These are phyloP conservation scores for Alternaria triticimaculans DNA, from an alignment of 2,329 filamentous ascomycete genomes.

Conservation along the genomic window DNA sequence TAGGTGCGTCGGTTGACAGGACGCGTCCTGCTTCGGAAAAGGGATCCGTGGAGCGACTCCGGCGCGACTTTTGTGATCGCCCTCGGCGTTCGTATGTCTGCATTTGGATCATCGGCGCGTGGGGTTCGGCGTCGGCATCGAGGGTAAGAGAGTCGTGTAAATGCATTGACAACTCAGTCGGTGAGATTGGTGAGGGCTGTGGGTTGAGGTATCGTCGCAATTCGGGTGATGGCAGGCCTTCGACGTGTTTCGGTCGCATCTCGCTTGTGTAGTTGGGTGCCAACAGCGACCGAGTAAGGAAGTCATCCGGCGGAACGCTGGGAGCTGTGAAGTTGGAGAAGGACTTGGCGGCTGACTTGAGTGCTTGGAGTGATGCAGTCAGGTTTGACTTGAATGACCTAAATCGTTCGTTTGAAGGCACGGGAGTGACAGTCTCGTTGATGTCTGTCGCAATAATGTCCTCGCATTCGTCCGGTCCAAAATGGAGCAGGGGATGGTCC, in stretches of 20 bases:
- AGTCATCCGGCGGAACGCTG: conserved; percentile 63
- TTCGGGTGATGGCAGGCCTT: conserved; percentile 62
- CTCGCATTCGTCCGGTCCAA: conserved; percentile 42
- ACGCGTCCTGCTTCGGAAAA: conserved; percentile 54
- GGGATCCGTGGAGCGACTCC: conserved; percentile 41
- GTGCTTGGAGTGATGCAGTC: conserved; percentile 66
- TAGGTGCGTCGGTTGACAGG: conserved; percentile 47
- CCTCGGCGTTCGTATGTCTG: conserved; percentile 62
- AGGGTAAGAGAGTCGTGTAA: conserved; percentile 48
- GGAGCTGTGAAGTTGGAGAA: conserved; percentile 65
- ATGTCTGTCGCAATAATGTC: conserved; percentile 41
- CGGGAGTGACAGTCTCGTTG: conserved; percentile 27
- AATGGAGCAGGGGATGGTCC: conserved; percentile 64
- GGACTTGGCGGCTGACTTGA: conserved; percentile 67
- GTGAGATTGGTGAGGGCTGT: conserved; percentile 49
- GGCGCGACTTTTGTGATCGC: conserved; percentile 36
- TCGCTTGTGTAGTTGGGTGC: conserved; percentile 66
- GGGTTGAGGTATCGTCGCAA: conserved; percentile 68
- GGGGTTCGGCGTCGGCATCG: conserved; percentile 45
- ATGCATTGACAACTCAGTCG: conserved; percentile 49
- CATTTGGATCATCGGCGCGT: conserved; percentile 66
- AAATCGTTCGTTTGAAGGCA: conserved; percentile 43
- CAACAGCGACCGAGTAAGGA: conserved; percentile 66
- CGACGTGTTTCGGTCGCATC: conserved; percentile 62
- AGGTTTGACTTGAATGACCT: conserved; percentile 68